Conservation (phyloP, 768 basidiomycete genomes). For the Xerocomus spinulosus region DNA sequence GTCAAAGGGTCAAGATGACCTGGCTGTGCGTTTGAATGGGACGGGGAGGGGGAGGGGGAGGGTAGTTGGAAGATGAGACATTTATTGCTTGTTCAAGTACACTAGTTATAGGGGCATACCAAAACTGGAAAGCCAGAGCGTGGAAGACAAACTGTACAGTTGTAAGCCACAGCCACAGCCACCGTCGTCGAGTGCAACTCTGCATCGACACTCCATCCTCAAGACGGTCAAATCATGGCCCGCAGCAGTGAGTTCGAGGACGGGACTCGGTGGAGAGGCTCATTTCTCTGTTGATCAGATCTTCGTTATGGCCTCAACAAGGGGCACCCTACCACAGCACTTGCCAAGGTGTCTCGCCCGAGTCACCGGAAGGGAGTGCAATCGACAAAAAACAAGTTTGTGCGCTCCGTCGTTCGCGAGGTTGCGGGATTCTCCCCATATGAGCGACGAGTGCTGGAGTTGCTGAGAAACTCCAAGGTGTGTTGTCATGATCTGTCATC, state of each 20-base stretch:
- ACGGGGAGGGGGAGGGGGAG: slow-evolving; percentile 48
- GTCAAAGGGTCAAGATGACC: slow-evolving; percentile 40
- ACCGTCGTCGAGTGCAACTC: slow-evolving; percentile 9
- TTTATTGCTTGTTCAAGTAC: slow-evolving; percentile 11
- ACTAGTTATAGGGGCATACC: slow-evolving; percentile 10
- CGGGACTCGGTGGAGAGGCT: background rate
- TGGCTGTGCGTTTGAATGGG: slow-evolving; percentile 21
- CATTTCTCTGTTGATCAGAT: slow-evolving; percentile 46
- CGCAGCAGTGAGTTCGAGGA: slow-evolving; percentile 59
- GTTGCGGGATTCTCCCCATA: slow-evolving; percentile 97
- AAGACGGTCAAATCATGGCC: slow-evolving; percentile 66
- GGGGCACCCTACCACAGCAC: slow-evolving; percentile 84
- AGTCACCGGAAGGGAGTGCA: slow-evolving; percentile 90
- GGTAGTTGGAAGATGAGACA: slow-evolving; percentile 43
- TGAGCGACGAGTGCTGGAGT: slow-evolving; percentile 96
- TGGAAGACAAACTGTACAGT: slow-evolving; percentile 52
- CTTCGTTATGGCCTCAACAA: slow-evolving; percentile 81
- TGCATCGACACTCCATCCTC: slow-evolving; percentile 29
- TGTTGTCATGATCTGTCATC: slow-evolving; percentile 29
- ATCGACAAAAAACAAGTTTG: slow-evolving; percentile 89
- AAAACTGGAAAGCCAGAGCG: slow-evolving; percentile 18
- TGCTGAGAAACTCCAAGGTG: slow-evolving; percentile 96
- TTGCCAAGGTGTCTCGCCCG: slow-evolving; percentile 70
- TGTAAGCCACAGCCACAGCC: slow-evolving; percentile 50
- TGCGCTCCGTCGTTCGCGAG: slow-evolving; percentile 90